These are phyloP conservation scores for Aspergillus chevalieri DNA, from an alignment of 2,329 filamentous ascomycete species.

Conservation along the genomic window DNA sequence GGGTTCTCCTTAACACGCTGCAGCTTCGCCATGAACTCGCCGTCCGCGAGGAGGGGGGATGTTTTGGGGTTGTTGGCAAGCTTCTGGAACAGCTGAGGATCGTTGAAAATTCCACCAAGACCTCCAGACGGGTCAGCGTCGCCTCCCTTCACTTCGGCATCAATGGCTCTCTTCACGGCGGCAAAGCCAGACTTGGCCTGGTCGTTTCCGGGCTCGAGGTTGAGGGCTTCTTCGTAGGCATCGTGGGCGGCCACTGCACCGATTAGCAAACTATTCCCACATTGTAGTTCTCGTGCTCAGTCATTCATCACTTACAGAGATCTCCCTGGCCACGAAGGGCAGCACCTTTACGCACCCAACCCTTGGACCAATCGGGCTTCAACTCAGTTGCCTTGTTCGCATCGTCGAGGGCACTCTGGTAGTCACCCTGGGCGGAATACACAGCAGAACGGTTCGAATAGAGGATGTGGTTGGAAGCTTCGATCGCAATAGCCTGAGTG, in stretches of 20 bases:
- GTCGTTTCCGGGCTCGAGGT: slow-evolving; percentile 84
- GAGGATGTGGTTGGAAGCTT: slow-evolving; percentile 88
- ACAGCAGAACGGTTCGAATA: slow-evolving; percentile 92
- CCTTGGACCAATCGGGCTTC: slow-evolving; percentile 97
- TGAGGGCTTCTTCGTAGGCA: slow-evolving; percentile 89
- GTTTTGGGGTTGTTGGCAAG: slow-evolving; percentile 94
- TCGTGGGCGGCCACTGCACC: slow-evolving; percentile 66
- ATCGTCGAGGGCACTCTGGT: slow-evolving; percentile 76
- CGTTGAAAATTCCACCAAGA: slow-evolving; percentile 88
- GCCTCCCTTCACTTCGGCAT: slow-evolving; percentile 63
- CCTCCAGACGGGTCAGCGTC: slow-evolving; percentile 64
- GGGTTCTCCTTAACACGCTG: slow-evolving; percentile 77
- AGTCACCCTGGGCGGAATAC: slow-evolving; percentile 85
- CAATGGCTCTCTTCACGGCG: slow-evolving; percentile 80
- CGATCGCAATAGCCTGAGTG: slow-evolving; percentile 81
- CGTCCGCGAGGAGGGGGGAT: slow-evolving; percentile 68
- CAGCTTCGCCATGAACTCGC: slow-evolving; percentile 84
- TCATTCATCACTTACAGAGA: slow-evolving; percentile 49
- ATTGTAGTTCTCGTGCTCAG: neutral
- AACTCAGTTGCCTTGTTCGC: slow-evolving; percentile 88
- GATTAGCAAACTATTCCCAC: slow-evolving; percentile 10
- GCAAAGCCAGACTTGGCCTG: slow-evolving; percentile 85
- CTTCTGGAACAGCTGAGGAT: slow-evolving; percentile 84
- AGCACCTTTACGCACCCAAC: slow-evolving; percentile 87
- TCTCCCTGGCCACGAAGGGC: slow-evolving; percentile 85